phyloP scores from a whole-genome alignment of 148 eudicot genomes.

The Simmondsia chinensis region DNA sequence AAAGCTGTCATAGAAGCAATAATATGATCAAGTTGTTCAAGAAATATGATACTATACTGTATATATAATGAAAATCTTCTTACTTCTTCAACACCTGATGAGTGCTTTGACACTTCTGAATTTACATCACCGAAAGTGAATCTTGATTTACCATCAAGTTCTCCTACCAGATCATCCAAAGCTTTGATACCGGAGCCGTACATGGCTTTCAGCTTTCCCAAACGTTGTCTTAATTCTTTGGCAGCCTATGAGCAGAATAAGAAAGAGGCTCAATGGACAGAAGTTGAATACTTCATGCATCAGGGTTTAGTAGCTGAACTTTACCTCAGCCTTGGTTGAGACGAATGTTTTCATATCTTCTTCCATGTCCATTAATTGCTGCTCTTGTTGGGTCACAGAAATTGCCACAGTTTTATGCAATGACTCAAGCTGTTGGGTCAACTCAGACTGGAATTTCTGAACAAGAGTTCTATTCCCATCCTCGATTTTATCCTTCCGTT shows the following conservation, averaged over 20 bases:
- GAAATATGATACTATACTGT: no score
- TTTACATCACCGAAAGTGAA: slow-evolving; percentile 57
- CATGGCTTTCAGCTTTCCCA: slow-evolving; percentile 65
- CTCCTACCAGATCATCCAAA: slow-evolving; percentile 71
- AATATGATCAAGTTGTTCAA: slow-evolving; percentile 9
- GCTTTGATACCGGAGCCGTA: slow-evolving; percentile 79
- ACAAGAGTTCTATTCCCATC: slow-evolving; percentile 74
- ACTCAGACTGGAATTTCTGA: slow-evolving; percentile 66
- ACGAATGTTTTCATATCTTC: slow-evolving; percentile 97
- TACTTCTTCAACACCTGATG: slow-evolving; percentile 73
- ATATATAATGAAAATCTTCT: background rate
- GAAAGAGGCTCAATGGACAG: no score
- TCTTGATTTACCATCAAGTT: slow-evolving; percentile 74
- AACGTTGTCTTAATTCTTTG: slow-evolving; percentile 57
- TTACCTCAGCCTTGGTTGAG: slow-evolving; percentile 87
- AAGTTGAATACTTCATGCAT: no score
- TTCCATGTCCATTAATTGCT: slow-evolving; percentile 81
- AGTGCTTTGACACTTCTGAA: slow-evolving; percentile 79
- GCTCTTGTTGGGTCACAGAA: slow-evolving; percentile 88
- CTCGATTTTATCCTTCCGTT: slow-evolving; percentile 94
- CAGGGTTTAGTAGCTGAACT: background rate
- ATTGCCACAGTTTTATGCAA: slow-evolving; percentile 81
- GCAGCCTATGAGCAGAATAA: slow-evolving; percentile 51
- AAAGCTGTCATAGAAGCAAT: slow-evolving; percentile 47
- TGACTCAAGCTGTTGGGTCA: slow-evolving; percentile 80